Evolutionary conservation across 169 alveolate genomes (phyloP), one percentile per base, ranked within the genome.

Genomic region (Theileria equi): DNA sequence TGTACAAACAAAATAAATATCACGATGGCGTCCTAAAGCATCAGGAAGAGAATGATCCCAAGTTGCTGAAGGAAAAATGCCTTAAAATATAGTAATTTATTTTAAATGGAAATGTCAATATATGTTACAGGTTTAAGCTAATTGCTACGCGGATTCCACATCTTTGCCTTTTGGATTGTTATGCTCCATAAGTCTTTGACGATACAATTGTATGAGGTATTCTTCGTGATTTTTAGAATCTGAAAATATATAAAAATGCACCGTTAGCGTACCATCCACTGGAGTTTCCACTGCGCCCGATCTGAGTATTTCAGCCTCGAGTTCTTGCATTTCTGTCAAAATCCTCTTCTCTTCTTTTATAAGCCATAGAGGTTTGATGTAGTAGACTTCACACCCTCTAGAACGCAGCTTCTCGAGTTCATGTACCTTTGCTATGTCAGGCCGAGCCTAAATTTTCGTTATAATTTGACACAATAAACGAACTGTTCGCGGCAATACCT

Each of bases 361-460:
- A 28, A 90, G 72, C 96, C 96, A 92, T 71, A 83, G 63, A n/a
- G 96, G 96, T 64, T 92, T 92, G 41, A 90, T 79, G 80, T 92
- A 92, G 57, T 80, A 66, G 29, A 89, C 94, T 16, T 68, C 43
- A 40, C 93, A 84, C 23, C 96, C 96, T 47, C 89, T 55, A 6
- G 92, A 86, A 32, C 92, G 49, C 91, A 89, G 73, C 80, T 90
- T 91, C 80, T 91, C 96, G 35, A 91, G 54, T 66, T 61, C 85
- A 67, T 89, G 93, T 1, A 89, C 89, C 81, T 47, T 57, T 43
- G 73, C 87, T 7, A 89, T 62, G 41, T 82, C 84, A 8, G 95
- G 95, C 2, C 95, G 73, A 3, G 94, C 85, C 92, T 80, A 23
- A 2, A 2, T 2, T n/a, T 4, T 8, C 26, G 4, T 50, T 3